Conservation (phyloP, 208 protist genomes). For the Porcisia deanei region DNA sequence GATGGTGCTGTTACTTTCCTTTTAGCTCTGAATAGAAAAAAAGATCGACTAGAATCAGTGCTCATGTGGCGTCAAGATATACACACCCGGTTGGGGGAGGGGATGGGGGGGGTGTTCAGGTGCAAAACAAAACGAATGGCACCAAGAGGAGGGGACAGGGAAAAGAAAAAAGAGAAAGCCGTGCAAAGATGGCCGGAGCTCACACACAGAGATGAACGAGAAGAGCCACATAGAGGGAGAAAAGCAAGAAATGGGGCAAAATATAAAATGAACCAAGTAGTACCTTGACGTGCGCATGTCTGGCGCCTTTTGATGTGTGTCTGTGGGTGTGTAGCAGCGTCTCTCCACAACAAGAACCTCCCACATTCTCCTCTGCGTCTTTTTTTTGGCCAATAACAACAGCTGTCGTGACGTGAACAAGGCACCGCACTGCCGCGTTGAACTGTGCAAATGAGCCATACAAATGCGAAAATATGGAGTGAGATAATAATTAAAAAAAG, state of each 20-base stretch:
- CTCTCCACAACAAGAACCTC: not conserved
- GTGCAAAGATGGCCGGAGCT: not conserved
- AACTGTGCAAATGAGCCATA: not conserved
- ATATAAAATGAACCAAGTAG: no score
- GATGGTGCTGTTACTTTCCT: not conserved
- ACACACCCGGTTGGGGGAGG: not conserved
- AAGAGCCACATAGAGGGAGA: not conserved
- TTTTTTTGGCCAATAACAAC: not conserved
- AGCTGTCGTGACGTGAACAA: not conserved
- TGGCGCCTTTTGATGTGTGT: not conserved
- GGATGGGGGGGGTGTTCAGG: not conserved
- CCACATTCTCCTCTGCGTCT: not conserved
- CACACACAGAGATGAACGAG: not conserved
- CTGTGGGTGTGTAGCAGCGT: not conserved
- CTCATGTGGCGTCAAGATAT: not conserved
- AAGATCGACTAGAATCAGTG: not conserved
- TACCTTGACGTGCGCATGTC: no score
- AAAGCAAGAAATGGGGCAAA: no score
- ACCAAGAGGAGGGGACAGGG: no score
- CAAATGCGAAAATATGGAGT: not conserved
- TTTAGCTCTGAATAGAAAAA: no score
- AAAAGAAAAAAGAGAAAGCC: not conserved
- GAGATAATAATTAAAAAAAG: not conserved
- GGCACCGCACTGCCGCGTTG: not conserved
- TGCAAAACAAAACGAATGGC: not conserved